Base-by-base conservation (phyloP, 805 yeast genomes). In the Wickerhamiella kazuoi region DNA sequence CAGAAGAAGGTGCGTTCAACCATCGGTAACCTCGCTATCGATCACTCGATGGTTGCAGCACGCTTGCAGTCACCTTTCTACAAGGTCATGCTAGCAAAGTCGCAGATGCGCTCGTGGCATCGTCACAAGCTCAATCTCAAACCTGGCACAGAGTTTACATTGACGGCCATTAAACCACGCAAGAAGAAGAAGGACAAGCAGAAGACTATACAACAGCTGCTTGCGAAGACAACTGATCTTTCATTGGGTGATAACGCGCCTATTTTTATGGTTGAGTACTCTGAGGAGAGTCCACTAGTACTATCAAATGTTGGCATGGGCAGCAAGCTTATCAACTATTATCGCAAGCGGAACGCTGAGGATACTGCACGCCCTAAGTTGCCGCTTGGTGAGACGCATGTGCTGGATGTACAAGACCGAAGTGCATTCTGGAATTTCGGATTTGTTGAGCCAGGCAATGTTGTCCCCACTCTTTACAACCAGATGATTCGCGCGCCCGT, bases 381-480 rank as follows among this genome's bases (percentile, higher is more conserved):
- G 21, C 71, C 82, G 1, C 68, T 84, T 32, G 98, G 98, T 34
- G 98, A 90, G 55, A 90, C 97, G 0, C 90, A 81, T 59, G 94
- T 90, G 2, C 64, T 90, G 29, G 96, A 95, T n/a, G 81, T 82
- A 1, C 94, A 86, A 54, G 98, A 90, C 59, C 70, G 93, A 50
- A 81, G 94, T 6, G 96, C 98, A 11, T 90, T 90, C 55, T 90
- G 98, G 97, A 90, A 86, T 56, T 90, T 84, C 62, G 98, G 98
- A 1, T 81, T 79, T 61, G 97, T 90, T 6, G 94, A 83, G 35
- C 81, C 84, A 2, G 98, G 98, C 2, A 82, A 79, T 49, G 73
- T 83, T 40, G 95, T 86, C 2, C 97, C 97, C 1, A 81, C 98
- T 0, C 61, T 87, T 35, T 90, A 90, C 61, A 90, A 87, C 55